Base-by-base conservation (phyloP, 176 grass and related monocot genomes). In the Hsuehochloa calcarea region DNA sequence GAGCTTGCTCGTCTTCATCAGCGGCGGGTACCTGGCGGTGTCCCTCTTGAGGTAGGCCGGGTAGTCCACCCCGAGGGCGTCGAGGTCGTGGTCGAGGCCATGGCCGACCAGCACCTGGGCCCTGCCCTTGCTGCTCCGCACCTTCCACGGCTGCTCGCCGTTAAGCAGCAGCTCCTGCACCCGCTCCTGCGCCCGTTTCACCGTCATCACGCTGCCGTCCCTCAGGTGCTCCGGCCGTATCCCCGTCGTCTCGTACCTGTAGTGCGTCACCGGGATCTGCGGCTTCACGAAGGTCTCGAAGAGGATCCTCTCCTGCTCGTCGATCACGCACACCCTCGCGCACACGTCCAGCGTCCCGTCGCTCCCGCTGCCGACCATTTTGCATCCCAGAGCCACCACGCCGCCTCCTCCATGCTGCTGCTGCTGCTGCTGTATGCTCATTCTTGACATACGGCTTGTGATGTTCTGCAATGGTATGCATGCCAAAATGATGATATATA, bases 1-100 rank as follows among this genome's bases (percentile, higher is more conserved):
- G 27, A 95, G 77, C 89, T 77, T 87, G 89, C 93, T 98, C 43
- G 95, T 98, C 85, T 95, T 98, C 93, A 95, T 93, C 72, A 98
- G 84, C 52, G 91, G 93, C 74, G 95, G 93, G 80, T 98, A 95
- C 7, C 43, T 80, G 4, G 95, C 95, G 54, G 89, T 98, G 82
- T 97, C 95, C 46, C 95, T 87, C 47, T 87, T 93, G 5, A 93
- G 79, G 66, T 87, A 74, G 6, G 25, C 65, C 75, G 95, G 95
- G 60, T 90, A 93, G 35, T 95, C 92, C 2, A 95, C 40, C 31
- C 89, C 89, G 4, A 97, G 90, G 70, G 82, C 85, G 0, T 88
- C 51, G 8, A 97, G 95, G 76, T 95, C 90, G 47, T 92, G 92
- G 39, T 97, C 91, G 14, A 97, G 81, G 0, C 93, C 90, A 31